Evolutionary conservation across 805 yeast species (phyloP), one percentile per base, ranked within the genome.

Genomic region (Metschnikowia gelsemii): DNA sequence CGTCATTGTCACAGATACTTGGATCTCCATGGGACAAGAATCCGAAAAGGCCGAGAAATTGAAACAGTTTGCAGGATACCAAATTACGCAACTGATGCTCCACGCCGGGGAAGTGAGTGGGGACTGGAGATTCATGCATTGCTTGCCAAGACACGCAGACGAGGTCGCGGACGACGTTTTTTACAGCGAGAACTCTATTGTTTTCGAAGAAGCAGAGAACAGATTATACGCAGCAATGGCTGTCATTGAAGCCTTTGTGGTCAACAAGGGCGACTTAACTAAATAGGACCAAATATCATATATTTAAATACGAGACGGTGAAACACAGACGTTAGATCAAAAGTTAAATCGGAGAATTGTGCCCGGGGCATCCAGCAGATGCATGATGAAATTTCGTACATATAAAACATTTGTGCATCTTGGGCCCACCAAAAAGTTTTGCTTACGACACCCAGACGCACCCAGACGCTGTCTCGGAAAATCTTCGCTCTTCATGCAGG

Each of bases 1-100:
- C 57, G 73, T 93, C 29, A 63, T 93, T 25, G 98, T 91, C 32
- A 93, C 99, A 12, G 99, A 93, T 57, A 93, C 99, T 3, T 93
- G 96, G 81, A 80, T 93, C 18, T 91, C 98, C 1, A 93, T 93
- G 99, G 99, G 99, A 43, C 90, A 93, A 70, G 99, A 93, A 63
- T 68, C 76, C 4, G 90, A 90, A 61, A 86, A 80, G 49, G 71
- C 62, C 35, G 70, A 73, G 42, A 86, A 90, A 49, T 70, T 93
- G 53, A 72, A 80, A 56, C 90, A 88, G 65, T 93, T 93, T 61
- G 75, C 70, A 12, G 96, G 95, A 1, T 93, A 82, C 74, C 96
- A 88, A 68, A 83, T 93, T 45, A 81, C 88, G 27, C 62, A 70
- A 13, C 81, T 80, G 23, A 70, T 90, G 69, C 77, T 85, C 19